Evolutionary conservation across 352 stramenopile genomes (phyloP).

Genomic region (Pythium myriotylum): DNA sequence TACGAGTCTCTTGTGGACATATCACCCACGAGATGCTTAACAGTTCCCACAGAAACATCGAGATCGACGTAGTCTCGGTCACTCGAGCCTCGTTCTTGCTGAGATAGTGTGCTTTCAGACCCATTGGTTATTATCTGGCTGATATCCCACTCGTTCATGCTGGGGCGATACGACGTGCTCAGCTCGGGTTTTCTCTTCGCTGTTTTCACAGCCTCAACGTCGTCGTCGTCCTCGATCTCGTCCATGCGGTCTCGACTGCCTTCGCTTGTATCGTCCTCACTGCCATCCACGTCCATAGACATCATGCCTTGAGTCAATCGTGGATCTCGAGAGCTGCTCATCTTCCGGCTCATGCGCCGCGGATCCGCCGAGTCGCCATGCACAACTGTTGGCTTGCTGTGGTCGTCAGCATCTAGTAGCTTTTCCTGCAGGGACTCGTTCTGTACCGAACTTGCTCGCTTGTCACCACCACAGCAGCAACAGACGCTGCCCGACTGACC

Average conservation of each 20-base stretch:
- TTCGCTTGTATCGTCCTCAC: constrained; percentile 16
- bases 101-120: background rate
- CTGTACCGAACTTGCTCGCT: constrained; percentile 36
- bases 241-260: constrained; percentile 10
- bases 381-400: background rate
- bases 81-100: background rate
- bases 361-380: constrained; percentile 2
- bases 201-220: constrained; percentile 1
- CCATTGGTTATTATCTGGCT: background rate
- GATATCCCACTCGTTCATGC: constrained; percentile 15
- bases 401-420: constrained; percentile 41
- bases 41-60: background rate
- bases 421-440: constrained; percentile 59
- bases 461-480: constrained; percentile 44
- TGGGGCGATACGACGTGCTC: constrained; percentile 1
- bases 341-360: constrained; percentile 8
- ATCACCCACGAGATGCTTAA: background rate
- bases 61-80: background rate
- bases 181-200: background rate
- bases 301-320: constrained; percentile 4
- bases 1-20: constrained; percentile 38
- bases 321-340: constrained; percentile 5
- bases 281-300: constrained; percentile 1
- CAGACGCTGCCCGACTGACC: constrained; percentile 45
- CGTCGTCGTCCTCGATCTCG: constrained; percentile 16